phyloP scores from a whole-genome alignment of 345 rosid genomes.

The Noccaea caerulescens region DNA sequence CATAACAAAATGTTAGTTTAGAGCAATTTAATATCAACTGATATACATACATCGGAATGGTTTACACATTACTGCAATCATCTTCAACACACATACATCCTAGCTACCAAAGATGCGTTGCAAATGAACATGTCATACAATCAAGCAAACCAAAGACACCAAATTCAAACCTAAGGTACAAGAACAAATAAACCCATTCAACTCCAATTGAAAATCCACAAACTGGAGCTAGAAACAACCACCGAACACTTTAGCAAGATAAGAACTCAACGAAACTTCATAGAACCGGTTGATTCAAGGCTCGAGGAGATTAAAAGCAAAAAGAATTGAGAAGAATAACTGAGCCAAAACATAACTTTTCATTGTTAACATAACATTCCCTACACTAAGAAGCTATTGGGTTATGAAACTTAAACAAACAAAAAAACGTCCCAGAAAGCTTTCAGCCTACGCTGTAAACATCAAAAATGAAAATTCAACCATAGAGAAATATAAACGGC shows the following conservation, averaged over 20 bases:
- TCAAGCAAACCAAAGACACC: constrained; percentile 12
- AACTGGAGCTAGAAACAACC: not conserved
- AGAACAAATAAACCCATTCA: not conserved
- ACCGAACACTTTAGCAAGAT: not conserved
- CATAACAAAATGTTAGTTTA: not conserved
- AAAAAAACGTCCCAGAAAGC: not conserved
- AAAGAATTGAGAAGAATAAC: not conserved
- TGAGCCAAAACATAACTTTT: not conserved
- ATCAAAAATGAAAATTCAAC: not conserved
- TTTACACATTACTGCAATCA: not conserved
- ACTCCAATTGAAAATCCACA: not conserved
- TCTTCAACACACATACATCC: not conserved
- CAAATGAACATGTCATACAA: not conserved
- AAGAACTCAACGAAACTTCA: not conserved
- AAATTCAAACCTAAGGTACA: not conserved
- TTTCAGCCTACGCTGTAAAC: not conserved
- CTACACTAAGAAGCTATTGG: not conserved
- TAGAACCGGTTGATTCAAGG: not conserved
- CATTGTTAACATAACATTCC: not conserved
- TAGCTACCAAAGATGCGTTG: not conserved
- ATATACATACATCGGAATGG: not conserved
- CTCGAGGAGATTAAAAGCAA: not conserved
- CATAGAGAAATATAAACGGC: not conserved
- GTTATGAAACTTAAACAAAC: not conserved
- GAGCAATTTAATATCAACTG: not conserved